Evolutionary conservation across 805 yeast species (phyloP).

Genomic region (Kuraishia borneana): DNA sequence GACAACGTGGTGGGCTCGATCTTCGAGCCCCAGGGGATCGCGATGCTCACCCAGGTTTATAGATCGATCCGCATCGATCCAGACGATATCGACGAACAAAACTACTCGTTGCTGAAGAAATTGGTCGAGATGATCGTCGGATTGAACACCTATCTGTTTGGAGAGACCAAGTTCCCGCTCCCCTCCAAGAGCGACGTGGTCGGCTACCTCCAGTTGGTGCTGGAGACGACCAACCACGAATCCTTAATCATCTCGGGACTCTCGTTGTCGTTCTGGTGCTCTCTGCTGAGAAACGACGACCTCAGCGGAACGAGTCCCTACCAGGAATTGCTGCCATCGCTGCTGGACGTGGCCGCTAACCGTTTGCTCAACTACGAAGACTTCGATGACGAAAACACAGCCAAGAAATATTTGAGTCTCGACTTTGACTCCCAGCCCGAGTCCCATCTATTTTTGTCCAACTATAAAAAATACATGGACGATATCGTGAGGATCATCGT

Average conservation of each 20-base stretch:
- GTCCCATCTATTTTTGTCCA: constrained; percentile 59
- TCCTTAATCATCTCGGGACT: constrained; percentile 86
- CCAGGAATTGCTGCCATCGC: constrained; percentile 45
- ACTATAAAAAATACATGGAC: constrained; percentile 75
- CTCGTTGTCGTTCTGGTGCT: constrained; percentile 90
- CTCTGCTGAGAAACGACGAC: constrained; percentile 74
- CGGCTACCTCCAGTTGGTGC: constrained; percentile 61
- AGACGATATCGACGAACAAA: constrained; percentile 57
- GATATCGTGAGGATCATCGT: constrained; percentile 84
- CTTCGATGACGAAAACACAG: constrained; percentile 51
- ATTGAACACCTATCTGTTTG: constrained; percentile 60
- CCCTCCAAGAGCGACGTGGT: constrained; percentile 50
- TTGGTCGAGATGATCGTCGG: constrained; percentile 90
- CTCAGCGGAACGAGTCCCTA: constrained; percentile 48
- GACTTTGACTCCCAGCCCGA: constrained; percentile 89
- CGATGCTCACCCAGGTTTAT: constrained; percentile 55
- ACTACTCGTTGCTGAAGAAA: constrained; percentile 76
- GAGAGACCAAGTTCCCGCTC: constrained; percentile 20
- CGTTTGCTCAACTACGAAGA: constrained; percentile 66
- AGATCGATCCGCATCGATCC: constrained; percentile 47
- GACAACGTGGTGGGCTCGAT: constrained; percentile 69
- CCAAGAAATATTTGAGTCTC: constrained; percentile 58
- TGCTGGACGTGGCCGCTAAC: constrained; percentile 68
- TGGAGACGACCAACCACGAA: constrained; percentile 73
- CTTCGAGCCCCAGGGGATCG: constrained; percentile 64